Base-by-base conservation (phyloP, 306 rosid species). In the Betula pendula region DNA sequence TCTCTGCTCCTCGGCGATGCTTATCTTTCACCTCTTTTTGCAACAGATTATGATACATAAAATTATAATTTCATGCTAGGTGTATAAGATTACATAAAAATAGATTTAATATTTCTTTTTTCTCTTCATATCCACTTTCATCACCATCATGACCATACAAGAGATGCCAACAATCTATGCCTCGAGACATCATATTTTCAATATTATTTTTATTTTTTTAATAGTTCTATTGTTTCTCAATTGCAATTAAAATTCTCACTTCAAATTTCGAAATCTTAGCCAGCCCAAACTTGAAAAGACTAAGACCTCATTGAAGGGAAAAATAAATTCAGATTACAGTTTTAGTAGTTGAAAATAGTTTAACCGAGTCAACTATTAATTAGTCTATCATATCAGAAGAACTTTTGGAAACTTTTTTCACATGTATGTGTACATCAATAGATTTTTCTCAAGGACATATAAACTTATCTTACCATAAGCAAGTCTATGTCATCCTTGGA, bases 11-110 rank as follows among this genome's bases (percentile, higher is more conserved):
- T 84, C 81, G 75, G 62, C 14, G 78, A 74, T 70, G 81, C 43
- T 88, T 89, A 22, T 87, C 87, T 76, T 92, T 90, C 72, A 95
- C 86, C 84, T 89, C 93, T 75, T 84, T 83, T 97, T 95, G 90
- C 85, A 68, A 60, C 62, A 73, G 52, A 81, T 78, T 76, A 16
- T 75, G 19, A 16, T 40, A 75, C 22, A 75, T 4, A 24, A 33
- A 71, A 52, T 29, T 47, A 71, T 65, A 56, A 72, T 45, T 24
- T 72, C 62, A 17, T 53, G 42, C 65, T 49, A 22, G 70, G 47
- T 40, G 33, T 16, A 45, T 29, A 43, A 48, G 15, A 35, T 80
- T 68, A 68, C 73, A n/a, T 15, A 8, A 48, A 70, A 82, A 59
- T 52, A 29, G 8, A 25, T 67, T 69, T 65, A 31, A 70, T 25